Percentiles rank a stretch among this genome's conserved stretches.
Evolutionary conservation across 2,329 filamentous ascomycete genomes (phyloP).

Genomic region (Alternaria infectoria): DNA sequence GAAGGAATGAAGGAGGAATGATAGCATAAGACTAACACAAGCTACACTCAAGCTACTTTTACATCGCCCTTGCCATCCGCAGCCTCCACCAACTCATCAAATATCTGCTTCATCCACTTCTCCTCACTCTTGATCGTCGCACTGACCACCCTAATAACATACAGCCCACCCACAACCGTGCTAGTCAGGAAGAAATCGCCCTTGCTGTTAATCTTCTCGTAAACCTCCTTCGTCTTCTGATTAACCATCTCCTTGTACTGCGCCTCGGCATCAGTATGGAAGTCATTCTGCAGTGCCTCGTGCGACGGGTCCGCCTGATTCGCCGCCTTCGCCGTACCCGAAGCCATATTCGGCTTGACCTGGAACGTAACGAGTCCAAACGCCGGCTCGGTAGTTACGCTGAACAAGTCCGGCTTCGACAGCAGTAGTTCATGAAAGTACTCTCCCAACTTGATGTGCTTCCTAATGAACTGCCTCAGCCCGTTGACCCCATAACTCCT

Average conservation of each 20-base stretch:
- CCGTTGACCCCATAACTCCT: slow-evolving; percentile 80
- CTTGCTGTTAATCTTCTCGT: slow-evolving; percentile 73
- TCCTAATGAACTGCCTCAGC: slow-evolving; percentile 73
- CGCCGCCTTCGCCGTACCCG: neutral
- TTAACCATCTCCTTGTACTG: slow-evolving; percentile 65
- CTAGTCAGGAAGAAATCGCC: slow-evolving; percentile 86
- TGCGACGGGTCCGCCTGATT: slow-evolving; percentile 33
- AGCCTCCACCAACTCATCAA: slow-evolving; percentile 72
- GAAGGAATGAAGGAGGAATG: neutral
- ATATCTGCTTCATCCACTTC: slow-evolving; percentile 73
- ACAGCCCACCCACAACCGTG: slow-evolving; percentile 73
- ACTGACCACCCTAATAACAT: slow-evolving; percentile 82
- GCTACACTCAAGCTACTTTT: neutral
- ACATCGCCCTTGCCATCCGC: slow-evolving; percentile 49
- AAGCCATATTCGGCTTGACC: slow-evolving; percentile 47
- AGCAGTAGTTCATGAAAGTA: slow-evolving; percentile 68
- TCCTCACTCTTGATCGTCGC: slow-evolving; percentile 73
- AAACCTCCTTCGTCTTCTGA: slow-evolving; percentile 73
- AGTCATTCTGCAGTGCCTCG: slow-evolving; percentile 43
- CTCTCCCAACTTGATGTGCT: slow-evolving; percentile 72
- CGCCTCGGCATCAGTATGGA: slow-evolving; percentile 43
- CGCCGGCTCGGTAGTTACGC: slow-evolving; percentile 72
- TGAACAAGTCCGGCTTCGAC: slow-evolving; percentile 71
- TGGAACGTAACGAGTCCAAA: slow-evolving; percentile 85
- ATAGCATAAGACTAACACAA: neutral